Base-by-base conservation (phyloP, 2,329 filamentous ascomycete species). In the Monilinia vaccinii-corymbosi region DNA sequence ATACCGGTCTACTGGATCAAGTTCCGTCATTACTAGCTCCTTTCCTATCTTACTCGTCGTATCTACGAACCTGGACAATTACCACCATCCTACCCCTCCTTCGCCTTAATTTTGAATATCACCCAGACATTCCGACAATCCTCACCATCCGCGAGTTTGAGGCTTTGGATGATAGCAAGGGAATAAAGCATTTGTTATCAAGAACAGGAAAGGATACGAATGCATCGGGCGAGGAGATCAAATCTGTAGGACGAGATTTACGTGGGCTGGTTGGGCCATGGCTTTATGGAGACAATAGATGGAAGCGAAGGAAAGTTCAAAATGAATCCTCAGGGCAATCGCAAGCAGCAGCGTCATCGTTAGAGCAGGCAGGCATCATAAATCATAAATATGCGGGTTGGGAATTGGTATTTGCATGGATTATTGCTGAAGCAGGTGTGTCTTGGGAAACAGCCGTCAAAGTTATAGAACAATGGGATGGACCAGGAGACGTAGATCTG, bases 381-480 rank as follows among this genome's bases (percentile, higher is more conserved):
- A 68, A 64, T n/a, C 60, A 72, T 55, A 72, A 76, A 60, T 79
- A 81, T 72, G 71, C 80, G 46, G 86, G 84, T 9, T 92, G 88
- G 87, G 84, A 89, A 63, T 78, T 81, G 63, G 77, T 87, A 4
- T 82, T 88, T 56, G 76, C 80, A 58, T 92, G 88, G 87, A 77
- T 93, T 44, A 76, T 81, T 16, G 69, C 74, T 3, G 81, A 84
- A 62, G 84, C 87, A 0, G 75, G 77, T 4, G 76, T 76, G 23
- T 80, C 83, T 18, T 87, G 89, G 79, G 75, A 72, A 31, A 75
- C 84, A n/a, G 81, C 83, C n/a, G 77, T 85, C 36, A 77, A 78
- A 52, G 84, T 81, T 9, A 75, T 91, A 38, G 80, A 85, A 62
- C 81, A 88, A 64, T 93, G 88, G 88, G 83, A 86, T 66, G 89